Evolutionary conservation across 2,329 filamentous ascomycete species (phyloP), one percentile per base, ranked within the genome.

Genomic region (Dactylellina parvicollis): DNA sequence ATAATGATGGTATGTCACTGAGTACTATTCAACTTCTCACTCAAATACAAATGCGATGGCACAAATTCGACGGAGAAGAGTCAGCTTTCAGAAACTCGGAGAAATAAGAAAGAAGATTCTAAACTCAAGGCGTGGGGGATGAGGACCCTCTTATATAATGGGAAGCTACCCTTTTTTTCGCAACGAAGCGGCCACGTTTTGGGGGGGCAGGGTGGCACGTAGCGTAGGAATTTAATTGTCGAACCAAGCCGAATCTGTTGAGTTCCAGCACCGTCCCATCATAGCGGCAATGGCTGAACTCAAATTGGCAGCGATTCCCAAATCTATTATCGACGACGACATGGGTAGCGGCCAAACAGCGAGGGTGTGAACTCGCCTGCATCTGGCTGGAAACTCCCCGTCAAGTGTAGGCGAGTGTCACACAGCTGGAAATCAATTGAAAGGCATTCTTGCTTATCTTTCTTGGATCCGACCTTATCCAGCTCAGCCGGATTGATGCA

Each of bases 261-360:
- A 64, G 59, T 73, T 49, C 67, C 54, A 60, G 46, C 54, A 22
- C 40, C 47, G 49, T 12, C 26, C 60, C 69, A 55, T 69, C 54
- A 59, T 47, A 32, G 66, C 69, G 60, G 60, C 66, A 66, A 73
- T 66, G 69, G 69, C 69, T 66, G 69, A 66, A 61, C 69, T 66
- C 60, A 66, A 73, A 46, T 34, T 55, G 44, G 61, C 54, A 73
- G 46, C 44, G 60, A 71, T 66, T 66, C 69, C 69, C 59, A 65
- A 56, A 54, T n/a, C 4, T 3, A 73, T 73, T 73, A 66, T 73
- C 54, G 34, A 66, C 60, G 32, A 47, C 34, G 69, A 66, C 69
- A 73, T 55, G 60, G 54, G 54, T 59, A 20, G 36, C 34, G 47
- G 14, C 34, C 12, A 38, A 14, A 14, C 57, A 22, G 32, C 20